A percentile compares a stretch with the other conserved stretches of the same genome.
Conservation (phyloP, 305 asterid species). For the Fraxinus paxiana region DNA sequence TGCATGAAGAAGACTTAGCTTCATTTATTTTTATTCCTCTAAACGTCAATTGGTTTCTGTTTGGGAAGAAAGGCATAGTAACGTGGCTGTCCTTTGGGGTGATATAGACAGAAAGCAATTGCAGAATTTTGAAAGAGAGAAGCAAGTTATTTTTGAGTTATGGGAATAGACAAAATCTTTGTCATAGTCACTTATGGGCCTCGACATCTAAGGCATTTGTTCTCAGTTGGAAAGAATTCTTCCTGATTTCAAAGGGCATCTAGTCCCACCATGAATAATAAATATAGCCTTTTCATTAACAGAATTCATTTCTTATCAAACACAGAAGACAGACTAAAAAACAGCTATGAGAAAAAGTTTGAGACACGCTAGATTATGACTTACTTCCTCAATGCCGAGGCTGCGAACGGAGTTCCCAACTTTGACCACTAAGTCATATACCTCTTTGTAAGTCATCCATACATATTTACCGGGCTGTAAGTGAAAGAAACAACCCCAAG, state of each 20-base stretch:
- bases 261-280: background rate
- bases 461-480: constrained; percentile 67
- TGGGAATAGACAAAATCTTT: background rate
- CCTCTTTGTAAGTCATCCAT: constrained; percentile 94
- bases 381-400: constrained; percentile 72
- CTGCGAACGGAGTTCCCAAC: constrained; percentile 85
- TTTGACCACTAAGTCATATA: constrained; percentile 65
- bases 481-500: constrained; percentile 21
- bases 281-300: background rate
- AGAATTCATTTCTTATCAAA: background rate
- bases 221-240: background rate
- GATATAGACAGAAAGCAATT: background rate
- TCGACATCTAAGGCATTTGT: background rate
- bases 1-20: background rate
- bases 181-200: background rate
- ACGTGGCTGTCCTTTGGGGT: background rate
- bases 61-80: background rate
- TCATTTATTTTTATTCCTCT: background rate
- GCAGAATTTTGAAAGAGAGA: background rate
- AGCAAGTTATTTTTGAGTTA: background rate
- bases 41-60: background rate
- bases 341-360: background rate
- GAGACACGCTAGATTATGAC: constrained; percentile 14
- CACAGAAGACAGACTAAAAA: background rate
- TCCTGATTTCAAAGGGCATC: background rate